Percentiles rank a stretch among this genome's conserved stretches.
Evolutionary conservation across 2,329 filamentous ascomycete species (phyloP).

Genomic region (Calonectria hawksworthii): DNA sequence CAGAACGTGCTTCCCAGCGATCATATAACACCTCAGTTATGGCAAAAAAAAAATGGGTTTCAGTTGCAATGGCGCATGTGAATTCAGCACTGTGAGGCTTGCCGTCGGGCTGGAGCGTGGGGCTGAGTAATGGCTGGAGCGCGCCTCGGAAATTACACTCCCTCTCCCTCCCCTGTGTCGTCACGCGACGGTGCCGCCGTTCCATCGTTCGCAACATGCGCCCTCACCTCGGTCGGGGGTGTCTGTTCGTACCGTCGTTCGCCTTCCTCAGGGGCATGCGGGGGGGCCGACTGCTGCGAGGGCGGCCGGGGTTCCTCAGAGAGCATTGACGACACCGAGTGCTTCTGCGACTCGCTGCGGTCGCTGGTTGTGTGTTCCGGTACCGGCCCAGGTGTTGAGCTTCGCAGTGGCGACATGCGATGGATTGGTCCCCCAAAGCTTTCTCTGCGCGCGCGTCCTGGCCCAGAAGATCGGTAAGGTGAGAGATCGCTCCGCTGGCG

Average conservation of each 20-base stretch:
- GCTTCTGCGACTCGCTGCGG: slow-evolving; percentile 48
- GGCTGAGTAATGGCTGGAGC: slow-evolving; percentile 37
- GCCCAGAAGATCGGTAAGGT: slow-evolving; percentile 49
- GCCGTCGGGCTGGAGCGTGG: slow-evolving; percentile 27
- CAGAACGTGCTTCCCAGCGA: background rate
- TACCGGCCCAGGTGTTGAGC: slow-evolving; percentile 37
- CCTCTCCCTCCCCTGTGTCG: slow-evolving; percentile 34
- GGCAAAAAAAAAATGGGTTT: background rate
- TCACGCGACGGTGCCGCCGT: slow-evolving; percentile 31
- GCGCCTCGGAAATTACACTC: slow-evolving; percentile 34
- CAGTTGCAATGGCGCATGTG: background rate
- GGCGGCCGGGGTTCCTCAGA: slow-evolving; percentile 41
- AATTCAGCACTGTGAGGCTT: background rate
- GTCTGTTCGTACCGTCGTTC: slow-evolving; percentile 31
- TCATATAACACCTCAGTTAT: background rate
- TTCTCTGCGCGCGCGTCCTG: slow-evolving; percentile 41
- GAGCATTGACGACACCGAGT: slow-evolving; percentile 52
- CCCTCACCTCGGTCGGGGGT: slow-evolving; percentile 35
- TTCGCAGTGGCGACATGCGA: slow-evolving; percentile 43
- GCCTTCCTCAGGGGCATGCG: slow-evolving; percentile 29
- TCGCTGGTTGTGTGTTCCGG: slow-evolving; percentile 45
- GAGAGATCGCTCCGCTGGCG: slow-evolving; percentile 56
- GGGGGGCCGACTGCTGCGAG: slow-evolving; percentile 30
- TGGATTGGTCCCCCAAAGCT: slow-evolving; percentile 45
- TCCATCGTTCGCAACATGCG: slow-evolving; percentile 27